Evolutionary conservation across 2,329 filamentous ascomycete species (phyloP), one percentile per base, ranked within the genome.

Genomic region (Ophiostoma novo-ulmi): DNA sequence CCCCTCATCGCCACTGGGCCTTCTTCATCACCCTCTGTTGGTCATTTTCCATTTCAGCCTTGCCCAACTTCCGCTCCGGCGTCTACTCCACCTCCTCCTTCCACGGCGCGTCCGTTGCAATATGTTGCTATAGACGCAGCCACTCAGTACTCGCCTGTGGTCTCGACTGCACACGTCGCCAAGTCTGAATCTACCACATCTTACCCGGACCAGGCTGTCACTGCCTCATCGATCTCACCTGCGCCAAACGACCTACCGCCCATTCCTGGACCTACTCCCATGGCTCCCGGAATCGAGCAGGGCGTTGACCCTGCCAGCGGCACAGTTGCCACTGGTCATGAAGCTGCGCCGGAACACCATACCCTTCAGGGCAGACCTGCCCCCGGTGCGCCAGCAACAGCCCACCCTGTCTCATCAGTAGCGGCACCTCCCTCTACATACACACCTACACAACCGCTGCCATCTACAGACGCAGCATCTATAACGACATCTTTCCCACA

Each of bases 141-240:
- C 67, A 83, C 82, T 31, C 82, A 84, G 75, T 83, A 83, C 74
- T 83, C 82, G 75, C 81, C 82, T 63, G 83, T 82, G 81, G 81
- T 83, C 76, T 79, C 80, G 55, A 80, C 81, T 74, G 78, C 81
- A 74, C 80, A 81, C 74, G 78, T 75, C 44, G 69, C 74, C 26
- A 55, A 65, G 14, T 17, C 38, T 22, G 8, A n/a, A 5, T 7
- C 31, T 8, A 20, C 5, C 36, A 67, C 38, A 22, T 17, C 5
- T 22, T n/a, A n/a, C 17, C 5, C n/a, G 39, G 11, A 10, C 36
- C 36, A 11, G 13, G 5, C n/a, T 67, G 22, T 36, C 20, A 14
- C n/a, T 31, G 7, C 38, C 36, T 58, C 8, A 26, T 70, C 70
- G 48, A 69, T 58, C 58, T 72, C 66, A 58, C 61, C 73, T n/a